Evolutionary conservation across 805 yeast species (phyloP), one percentile per base, ranked within the genome.

Genomic region (Candida yuanshanica): DNA sequence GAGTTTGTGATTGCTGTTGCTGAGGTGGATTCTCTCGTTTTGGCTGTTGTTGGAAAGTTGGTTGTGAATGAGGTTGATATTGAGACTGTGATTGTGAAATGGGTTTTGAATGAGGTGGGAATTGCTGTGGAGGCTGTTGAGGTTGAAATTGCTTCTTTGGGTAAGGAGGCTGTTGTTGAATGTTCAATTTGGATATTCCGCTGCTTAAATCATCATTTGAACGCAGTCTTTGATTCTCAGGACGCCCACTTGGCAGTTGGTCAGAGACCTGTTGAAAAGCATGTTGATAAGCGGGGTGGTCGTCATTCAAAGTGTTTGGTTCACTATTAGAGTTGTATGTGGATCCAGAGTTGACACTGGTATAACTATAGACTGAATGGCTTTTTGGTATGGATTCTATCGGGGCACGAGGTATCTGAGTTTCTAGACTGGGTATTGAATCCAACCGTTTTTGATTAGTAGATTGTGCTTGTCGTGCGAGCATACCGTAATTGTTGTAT

Each of bases 11-110:
- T n/a, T n/a, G 14, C 34, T 37, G 38, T 18, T 11, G 35, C 20
- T 39, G 34, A 4, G 13, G 7, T 17, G n/a, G 20, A 17, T 25
- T 37, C 14, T 20, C 25, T 20, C 4, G 10, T 18, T 31, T 31
- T 16, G 26, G 34, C 2, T 23, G 37, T 9, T 33, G 33, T n/a
- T 24, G 40, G 13, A 18, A 21, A 13, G 17, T 21, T 13, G 60
- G 31, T 27, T 39, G 56, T 53, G 8, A 49, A 31, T n/a, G 51
- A 52, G 43, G 18, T 45, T 48, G 7, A 45, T 27, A 32, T 47
- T 39, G 23, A 25, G 13, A 5, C 23, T 14, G 16, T 25, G 29
- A 9, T 25, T 25, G 29, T 25, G n/a, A n/a, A n/a, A n/a, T n/a
- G n/a, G n/a, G n/a, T n/a, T n/a, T n/a, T n/a, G n/a, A 17, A 17